Evolutionary conservation across 1,284 basidiomycete species (phyloP).

Genomic region (Meira miltonrushii): DNA sequence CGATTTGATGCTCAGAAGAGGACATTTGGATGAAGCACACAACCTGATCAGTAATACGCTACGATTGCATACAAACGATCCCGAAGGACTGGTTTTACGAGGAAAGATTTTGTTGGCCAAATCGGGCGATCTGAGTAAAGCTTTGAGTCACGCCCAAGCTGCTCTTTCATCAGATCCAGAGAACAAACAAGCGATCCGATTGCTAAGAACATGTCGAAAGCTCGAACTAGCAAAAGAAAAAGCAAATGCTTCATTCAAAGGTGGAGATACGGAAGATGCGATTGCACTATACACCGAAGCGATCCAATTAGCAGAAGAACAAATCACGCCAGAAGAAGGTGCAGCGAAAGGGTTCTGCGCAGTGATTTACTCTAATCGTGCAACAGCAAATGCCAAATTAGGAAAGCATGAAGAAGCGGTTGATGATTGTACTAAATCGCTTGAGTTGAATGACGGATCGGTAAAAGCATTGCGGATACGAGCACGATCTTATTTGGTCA

Average conservation of each 20-base stretch:
- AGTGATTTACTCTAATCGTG: slow-evolving; percentile 74
- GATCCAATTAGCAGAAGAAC: slow-evolving; percentile 25
- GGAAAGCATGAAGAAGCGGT: slow-evolving; percentile 66
- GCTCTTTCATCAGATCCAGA: slow-evolving; percentile 77
- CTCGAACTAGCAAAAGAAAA: slow-evolving; percentile 78
- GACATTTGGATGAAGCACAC: slow-evolving; percentile 38
- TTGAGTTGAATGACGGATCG: slow-evolving; percentile 63
- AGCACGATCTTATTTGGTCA: slow-evolving; percentile 68
- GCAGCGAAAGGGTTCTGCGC: slow-evolving; percentile 55
- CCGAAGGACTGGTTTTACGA: slow-evolving; percentile 73
- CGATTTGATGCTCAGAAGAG: slow-evolving; percentile 30
- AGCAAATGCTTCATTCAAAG: slow-evolving; percentile 73
- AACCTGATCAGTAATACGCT: slow-evolving; percentile 64
- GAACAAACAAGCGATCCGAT: slow-evolving; percentile 64
- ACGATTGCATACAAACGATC: slow-evolving; percentile 66
- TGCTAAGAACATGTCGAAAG: slow-evolving; percentile 71
- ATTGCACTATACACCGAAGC: slow-evolving; percentile 50
- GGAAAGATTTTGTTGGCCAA: slow-evolving; percentile 73
- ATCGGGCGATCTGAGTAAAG: slow-evolving; percentile 63
- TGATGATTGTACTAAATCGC: slow-evolving; percentile 65
- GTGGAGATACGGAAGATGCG: slow-evolving; percentile 62
- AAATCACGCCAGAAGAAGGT: slow-evolving; percentile 16
- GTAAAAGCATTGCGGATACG: slow-evolving; percentile 82
- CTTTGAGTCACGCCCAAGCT: slow-evolving; percentile 66
- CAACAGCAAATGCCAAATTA: slow-evolving; percentile 71